Percentiles rank a stretch among this genome's conserved stretches.
phyloP scores from a whole-genome alignment of 495 filamentous ascomycete genomes.

The Umbilicaria muhlenbergii region DNA sequence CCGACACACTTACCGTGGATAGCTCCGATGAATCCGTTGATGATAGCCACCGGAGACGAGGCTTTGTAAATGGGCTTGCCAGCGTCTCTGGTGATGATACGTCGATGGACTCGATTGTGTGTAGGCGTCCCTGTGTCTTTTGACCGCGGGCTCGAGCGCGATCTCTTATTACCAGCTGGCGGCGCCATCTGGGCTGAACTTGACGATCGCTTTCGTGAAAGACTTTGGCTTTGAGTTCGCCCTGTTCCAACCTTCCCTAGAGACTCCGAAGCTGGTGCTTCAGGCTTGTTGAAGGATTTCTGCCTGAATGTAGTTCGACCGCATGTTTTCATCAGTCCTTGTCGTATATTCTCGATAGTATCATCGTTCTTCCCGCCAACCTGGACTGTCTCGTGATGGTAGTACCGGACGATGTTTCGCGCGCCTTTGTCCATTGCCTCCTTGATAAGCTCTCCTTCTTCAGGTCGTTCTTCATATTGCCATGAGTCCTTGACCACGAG shows the following conservation, averaged over 20 bases:
- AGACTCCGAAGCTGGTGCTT: slow-evolving; percentile 13
- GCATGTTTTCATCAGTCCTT: slow-evolving; percentile 10
- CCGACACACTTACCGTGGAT: slow-evolving; percentile 2
- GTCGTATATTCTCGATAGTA: slow-evolving; percentile 16
- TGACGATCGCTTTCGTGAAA: slow-evolving; percentile 3
- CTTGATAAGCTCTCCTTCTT: slow-evolving; percentile 17
- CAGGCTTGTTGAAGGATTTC: slow-evolving; percentile 1
- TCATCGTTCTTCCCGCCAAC: slow-evolving; percentile 15
- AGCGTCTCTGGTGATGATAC: slow-evolving; percentile 1
- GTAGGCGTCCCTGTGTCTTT: background rate
- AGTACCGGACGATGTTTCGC: slow-evolving; percentile 21
- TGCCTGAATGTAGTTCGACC: slow-evolving; percentile 3
- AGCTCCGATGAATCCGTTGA: slow-evolving; percentile 8
- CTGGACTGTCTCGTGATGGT: slow-evolving; percentile 18
- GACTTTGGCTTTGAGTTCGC: slow-evolving; percentile 8
- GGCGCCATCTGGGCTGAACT: slow-evolving; percentile 2
- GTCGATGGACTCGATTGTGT: slow-evolving; percentile 4
- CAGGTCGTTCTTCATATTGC: slow-evolving; percentile 14
- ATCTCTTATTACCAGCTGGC: slow-evolving; percentile 1
- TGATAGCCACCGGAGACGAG: background rate
- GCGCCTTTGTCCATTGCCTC: slow-evolving; percentile 16
- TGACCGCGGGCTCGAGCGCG: slow-evolving; percentile 2
- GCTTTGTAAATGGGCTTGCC: slow-evolving; percentile 6
- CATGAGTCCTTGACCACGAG: slow-evolving; percentile 20
- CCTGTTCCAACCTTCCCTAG: slow-evolving; percentile 10